Percentiles rank a stretch among this genome's conserved stretches.
Evolutionary conservation across 768 basidiomycete genomes (phyloP).

Genomic region (Lepiota brunneoincarnata): DNA sequence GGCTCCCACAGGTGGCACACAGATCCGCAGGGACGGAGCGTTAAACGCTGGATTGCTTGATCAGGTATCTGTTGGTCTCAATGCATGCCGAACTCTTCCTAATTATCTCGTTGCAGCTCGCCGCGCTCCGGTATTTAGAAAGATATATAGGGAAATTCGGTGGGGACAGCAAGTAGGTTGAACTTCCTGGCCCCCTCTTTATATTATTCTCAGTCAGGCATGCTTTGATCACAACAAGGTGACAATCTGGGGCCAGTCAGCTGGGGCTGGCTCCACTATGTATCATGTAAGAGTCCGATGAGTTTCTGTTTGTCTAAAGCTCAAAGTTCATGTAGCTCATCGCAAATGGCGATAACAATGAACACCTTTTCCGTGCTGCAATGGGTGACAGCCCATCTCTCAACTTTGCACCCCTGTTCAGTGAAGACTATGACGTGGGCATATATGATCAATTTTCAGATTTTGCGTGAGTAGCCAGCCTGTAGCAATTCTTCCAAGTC

Average conservation of each 20-base stretch:
- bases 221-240: constrained; percentile 24
- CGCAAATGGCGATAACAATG: constrained; percentile 33
- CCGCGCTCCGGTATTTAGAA: constrained; percentile 36
- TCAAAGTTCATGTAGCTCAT: constrained; percentile 26
- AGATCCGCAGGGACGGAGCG: constrained; percentile 27
- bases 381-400: constrained; percentile 45
- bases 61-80: constrained; percentile 25
- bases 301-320: background rate
- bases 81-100: background rate
- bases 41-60: constrained; percentile 40
- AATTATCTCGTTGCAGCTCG: constrained; percentile 19
- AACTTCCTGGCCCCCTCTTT: background rate
- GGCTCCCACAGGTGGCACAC: constrained; percentile 26
- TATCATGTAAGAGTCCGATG: constrained; percentile 28
- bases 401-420: constrained; percentile 31
- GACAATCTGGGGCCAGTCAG: constrained; percentile 42
- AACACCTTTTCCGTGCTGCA: constrained; percentile 37
- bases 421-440: constrained; percentile 29
- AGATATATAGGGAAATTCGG: constrained; percentile 35
- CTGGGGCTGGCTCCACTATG: constrained; percentile 41
- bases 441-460: constrained; percentile 33
- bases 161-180: constrained; percentile 30
- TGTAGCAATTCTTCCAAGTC: background rate
- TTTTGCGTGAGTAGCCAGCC: constrained; percentile 28
- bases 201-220: background rate